These are phyloP conservation scores for Tylopilus rubrobrunneus DNA, from an alignment of 768 basidiomycete species.

Conservation along the genomic window DNA sequence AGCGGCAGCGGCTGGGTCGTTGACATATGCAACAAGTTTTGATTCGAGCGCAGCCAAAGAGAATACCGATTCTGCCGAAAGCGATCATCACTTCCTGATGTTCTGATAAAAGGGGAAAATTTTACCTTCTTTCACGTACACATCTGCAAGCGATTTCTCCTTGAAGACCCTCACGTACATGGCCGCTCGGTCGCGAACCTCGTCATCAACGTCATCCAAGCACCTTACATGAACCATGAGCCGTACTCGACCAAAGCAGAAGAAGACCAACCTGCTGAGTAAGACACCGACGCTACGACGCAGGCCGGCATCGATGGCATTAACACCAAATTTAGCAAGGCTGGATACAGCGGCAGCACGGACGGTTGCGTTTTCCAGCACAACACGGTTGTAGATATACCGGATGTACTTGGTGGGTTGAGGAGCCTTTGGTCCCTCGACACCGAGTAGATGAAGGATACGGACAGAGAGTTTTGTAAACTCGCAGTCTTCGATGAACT, in stretches of 20 bases:
- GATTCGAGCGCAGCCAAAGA: conserved; percentile 87
- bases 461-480: conserved; percentile 98
- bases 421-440: conserved; percentile 94
- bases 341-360: conserved; percentile 94
- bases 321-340: conserved; percentile 95
- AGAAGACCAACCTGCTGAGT: conserved; percentile 61
- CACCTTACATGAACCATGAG: conserved; percentile 50
- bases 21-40: conserved; percentile 91
- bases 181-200: conserved; percentile 96
- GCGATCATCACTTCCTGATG: not conserved
- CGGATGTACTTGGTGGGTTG: conserved; percentile 98
- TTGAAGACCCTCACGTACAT: conserved; percentile 86
- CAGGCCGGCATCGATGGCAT: conserved; percentile 71
- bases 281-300: conserved; percentile 87
- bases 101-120: conserved; percentile 11
- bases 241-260: not conserved
- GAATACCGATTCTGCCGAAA: conserved; percentile 78
- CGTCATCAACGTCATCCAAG: conserved; percentile 97
- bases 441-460: conserved; percentile 89
- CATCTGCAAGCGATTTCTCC: conserved; percentile 74
- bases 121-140: conserved; percentile 88
- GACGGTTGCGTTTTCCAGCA: conserved; percentile 96
- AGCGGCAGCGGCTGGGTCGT: conserved; percentile 66
- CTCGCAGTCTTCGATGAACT: conserved; percentile 99
- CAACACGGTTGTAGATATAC: conserved; percentile 99